Base-by-base conservation (phyloP, 352 stramenopile genomes). In the Pythium plurisporium region DNA sequence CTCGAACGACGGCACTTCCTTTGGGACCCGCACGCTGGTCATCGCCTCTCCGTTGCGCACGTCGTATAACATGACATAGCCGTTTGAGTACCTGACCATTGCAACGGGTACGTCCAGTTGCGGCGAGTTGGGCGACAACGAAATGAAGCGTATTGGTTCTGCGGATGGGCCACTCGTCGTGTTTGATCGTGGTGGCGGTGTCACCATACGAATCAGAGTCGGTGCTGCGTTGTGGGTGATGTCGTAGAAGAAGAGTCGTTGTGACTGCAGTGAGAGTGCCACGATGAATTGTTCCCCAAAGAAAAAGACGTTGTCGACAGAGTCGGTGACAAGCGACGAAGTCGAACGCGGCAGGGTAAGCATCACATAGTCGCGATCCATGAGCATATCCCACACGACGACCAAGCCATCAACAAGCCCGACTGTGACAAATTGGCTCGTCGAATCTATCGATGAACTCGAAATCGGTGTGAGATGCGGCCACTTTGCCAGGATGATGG, bases 331-430 rank as follows among this genome's bases (percentile, higher is more conserved):
- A 5, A 41, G 20, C 3, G 19, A 4, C 5, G 15, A 37, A 14
- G 17, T 20, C 14, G 29, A 20, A 4, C n/a, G n/a, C n/a, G 47
- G 15, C 2, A 10, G 17, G 1, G 36, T 14, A 6, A 69, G 26
- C 31, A 69, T 50, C 7, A 43, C 56, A 56, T 76, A 64, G 37
- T 84, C 72, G 10, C 52, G 48, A 27, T 86, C 68, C 20, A 70
- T 66, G 10, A 88, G 53, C 15, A 79, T 38, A 52, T 91, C 59
- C 76, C 79, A 89, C 15, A 89, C 65, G 9, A 74, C 56, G 2
- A 80, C 17, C 3, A 71, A 58, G 20, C 81, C 78, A 36, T 84
- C 67, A 3, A 61, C 60, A n/a, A 84, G 72, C 0, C 73, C 73
- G 0, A 85, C 51, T 1, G 54, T 64, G 9, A 89, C 25, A 30